phyloP scores from a whole-genome alignment of 2,329 filamentous ascomycete species.

The Daldinia sp. region DNA sequence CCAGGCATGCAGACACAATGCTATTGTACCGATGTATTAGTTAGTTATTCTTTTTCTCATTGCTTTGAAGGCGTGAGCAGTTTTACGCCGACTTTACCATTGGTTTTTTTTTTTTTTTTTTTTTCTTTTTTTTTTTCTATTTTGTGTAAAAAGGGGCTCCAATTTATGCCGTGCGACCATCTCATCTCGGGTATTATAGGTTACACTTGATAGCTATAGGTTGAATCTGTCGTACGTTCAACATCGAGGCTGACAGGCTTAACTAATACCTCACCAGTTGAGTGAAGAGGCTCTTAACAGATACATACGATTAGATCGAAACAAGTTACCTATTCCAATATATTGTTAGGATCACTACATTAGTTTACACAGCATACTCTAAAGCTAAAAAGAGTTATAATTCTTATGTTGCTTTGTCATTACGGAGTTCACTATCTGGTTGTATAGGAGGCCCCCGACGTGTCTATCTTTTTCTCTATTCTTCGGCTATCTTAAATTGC shows the following conservation, averaged over 20 bases:
- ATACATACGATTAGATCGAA: neutral
- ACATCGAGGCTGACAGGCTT: conserved; percentile 3
- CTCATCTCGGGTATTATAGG: conserved; percentile 12
- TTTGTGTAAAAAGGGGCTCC: neutral
- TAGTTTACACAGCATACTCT: neutral
- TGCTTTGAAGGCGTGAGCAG: neutral
- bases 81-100: neutral
- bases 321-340: neutral
- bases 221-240: neutral
- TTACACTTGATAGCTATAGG: neutral
- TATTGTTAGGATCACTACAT: neutral
- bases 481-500: neutral
- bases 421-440: neutral
- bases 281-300: neutral
- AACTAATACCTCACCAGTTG: too few relatives aligned
- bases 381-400: neutral
- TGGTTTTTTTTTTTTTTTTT: neutral
- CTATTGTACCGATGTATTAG: neutral
- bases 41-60: neutral
- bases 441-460: neutral
- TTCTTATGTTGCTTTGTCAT: neutral
- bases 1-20: neutral
- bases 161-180: conserved; percentile 7
- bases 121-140: neutral
- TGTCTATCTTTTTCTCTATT: neutral